These are phyloP conservation scores for Porphyrellus sp. DNA, from an alignment of 1,284 basidiomycete species.

Conservation along the genomic window DNA sequence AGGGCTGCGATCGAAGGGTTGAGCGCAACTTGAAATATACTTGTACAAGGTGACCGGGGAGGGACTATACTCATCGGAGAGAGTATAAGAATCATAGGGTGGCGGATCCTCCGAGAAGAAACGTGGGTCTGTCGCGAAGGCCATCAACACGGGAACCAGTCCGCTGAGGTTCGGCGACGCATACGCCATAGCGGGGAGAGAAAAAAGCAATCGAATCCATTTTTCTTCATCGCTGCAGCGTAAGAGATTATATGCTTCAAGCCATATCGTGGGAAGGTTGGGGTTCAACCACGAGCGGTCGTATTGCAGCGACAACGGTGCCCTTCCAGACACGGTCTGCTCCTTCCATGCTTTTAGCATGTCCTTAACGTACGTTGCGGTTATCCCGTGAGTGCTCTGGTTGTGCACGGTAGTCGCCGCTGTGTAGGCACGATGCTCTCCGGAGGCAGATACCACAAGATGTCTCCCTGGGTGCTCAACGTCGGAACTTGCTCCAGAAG, in stretches of 20 bases:
- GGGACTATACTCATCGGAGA: slow-evolving; percentile 16
- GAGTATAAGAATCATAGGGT: slow-evolving; percentile 10
- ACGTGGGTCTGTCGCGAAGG: slow-evolving; percentile 26
- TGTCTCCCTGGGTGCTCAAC: slow-evolving; percentile 21
- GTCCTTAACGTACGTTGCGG: not conserved
- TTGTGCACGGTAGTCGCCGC: slow-evolving; percentile 10
- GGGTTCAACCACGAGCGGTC: slow-evolving; percentile 21
- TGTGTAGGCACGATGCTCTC: slow-evolving; percentile 18
- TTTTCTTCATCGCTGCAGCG: slow-evolving; percentile 12
- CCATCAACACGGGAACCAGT: slow-evolving; percentile 31
- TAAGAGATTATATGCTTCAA: slow-evolving; percentile 35
- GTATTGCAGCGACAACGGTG: slow-evolving; percentile 20
- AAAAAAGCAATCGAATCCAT: slow-evolving; percentile 33
- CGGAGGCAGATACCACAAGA: not conserved
- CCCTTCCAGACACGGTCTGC: not conserved
- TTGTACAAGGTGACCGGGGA: not conserved
- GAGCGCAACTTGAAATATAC: slow-evolving; percentile 6
- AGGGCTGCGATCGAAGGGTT: slow-evolving; percentile 17
- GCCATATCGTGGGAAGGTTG: slow-evolving; percentile 27
- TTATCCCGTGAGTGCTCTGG: not conserved
- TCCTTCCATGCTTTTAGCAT: slow-evolving; percentile 12
- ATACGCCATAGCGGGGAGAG: slow-evolving; percentile 35
- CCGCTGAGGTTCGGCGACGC: slow-evolving; percentile 3
- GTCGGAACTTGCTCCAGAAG: slow-evolving; percentile 4
- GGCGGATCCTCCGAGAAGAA: slow-evolving; percentile 23